Percentiles rank a stretch among this genome's conserved stretches.
These are phyloP conservation scores for Eremothecium gossypii DNA, from an alignment of 1,139 yeast genomes.

Conservation along the genomic window DNA sequence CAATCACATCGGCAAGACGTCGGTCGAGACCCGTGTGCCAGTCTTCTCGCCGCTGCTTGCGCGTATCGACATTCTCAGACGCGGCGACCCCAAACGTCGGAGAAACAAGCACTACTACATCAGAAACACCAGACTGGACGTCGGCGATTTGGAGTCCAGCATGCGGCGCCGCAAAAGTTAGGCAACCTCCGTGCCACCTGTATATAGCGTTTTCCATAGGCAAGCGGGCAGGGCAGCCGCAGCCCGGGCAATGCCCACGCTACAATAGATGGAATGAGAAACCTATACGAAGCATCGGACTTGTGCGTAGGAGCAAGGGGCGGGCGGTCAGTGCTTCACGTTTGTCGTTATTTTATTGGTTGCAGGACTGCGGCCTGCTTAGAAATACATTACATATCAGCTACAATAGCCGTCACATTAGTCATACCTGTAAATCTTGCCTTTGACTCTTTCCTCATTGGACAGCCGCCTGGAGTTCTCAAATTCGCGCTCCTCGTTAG, in stretches of 20 bases:
- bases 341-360: no score
- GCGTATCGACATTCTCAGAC: constrained; percentile 64
- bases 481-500: constrained; percentile 29
- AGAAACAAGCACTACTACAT: constrained; percentile 83
- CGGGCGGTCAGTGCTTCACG: no score
- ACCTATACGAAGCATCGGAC: not conserved
- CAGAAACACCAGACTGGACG: constrained; percentile 76
- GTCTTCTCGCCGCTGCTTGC: constrained; percentile 68
- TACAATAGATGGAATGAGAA: not conserved
- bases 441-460: constrained; percentile 27
- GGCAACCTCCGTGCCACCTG: not conserved
- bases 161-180: constrained; percentile 23
- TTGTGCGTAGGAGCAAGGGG: no score
- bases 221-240: no score
- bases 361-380: no score
- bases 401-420: no score
- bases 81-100: constrained; percentile 56
- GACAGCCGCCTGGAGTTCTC: constrained; percentile 11
- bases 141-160: constrained; percentile 56
- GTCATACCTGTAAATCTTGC: constrained; percentile 25
- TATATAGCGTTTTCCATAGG: no score
- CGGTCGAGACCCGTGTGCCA: constrained; percentile 74
- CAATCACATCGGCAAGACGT: constrained; percentile 67
- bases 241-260: no score
- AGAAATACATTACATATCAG: no score